Conservation (phyloP, 2,329 filamentous ascomycete species). For the Aspergillus fructus region DNA sequence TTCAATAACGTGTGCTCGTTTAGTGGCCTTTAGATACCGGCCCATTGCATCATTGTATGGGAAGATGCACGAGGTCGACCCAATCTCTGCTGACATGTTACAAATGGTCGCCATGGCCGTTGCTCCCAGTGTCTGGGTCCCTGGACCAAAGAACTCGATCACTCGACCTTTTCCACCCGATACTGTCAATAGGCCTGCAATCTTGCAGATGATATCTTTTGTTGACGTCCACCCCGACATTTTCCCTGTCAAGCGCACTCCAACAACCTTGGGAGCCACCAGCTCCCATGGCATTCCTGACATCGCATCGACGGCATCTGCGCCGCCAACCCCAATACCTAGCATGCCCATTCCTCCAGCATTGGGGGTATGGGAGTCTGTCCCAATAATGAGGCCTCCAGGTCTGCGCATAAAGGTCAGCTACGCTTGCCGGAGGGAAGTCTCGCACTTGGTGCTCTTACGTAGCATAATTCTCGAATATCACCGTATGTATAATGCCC, state of each 20-base stretch:
- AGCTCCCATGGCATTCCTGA: constrained; percentile 92
- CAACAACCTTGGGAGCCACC: constrained; percentile 71
- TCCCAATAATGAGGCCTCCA: constrained; percentile 90
- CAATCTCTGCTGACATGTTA: constrained; percentile 62
- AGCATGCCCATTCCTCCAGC: constrained; percentile 90
- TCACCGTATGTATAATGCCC: constrained; percentile 41
- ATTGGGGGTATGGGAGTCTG: constrained; percentile 94
- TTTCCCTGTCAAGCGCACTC: constrained; percentile 21
- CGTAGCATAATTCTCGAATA: constrained; percentile 44
- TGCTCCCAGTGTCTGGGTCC: constrained; percentile 67
- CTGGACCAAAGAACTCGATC: constrained; percentile 55
- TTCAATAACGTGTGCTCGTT: constrained; percentile 81
- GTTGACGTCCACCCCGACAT: constrained; percentile 84
- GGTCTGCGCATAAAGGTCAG: constrained; percentile 47
- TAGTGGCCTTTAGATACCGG: constrained; percentile 85
- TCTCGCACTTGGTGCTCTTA: constrained; percentile 11
- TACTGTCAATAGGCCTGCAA: constrained; percentile 90
- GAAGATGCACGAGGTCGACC: constrained; percentile 83
- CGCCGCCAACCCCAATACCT: constrained; percentile 91
- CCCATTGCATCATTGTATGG: constrained; percentile 96
- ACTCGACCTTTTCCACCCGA: constrained; percentile 93
- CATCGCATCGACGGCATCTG: constrained; percentile 97
- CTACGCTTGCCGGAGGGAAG: neutral
- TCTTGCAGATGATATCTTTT: constrained; percentile 94
- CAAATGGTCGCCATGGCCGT: constrained; percentile 82